Evolutionary conservation across 805 yeast species (phyloP), one percentile per base, ranked within the genome.

Genomic region (Brettanomyces bruxellensis): DNA sequence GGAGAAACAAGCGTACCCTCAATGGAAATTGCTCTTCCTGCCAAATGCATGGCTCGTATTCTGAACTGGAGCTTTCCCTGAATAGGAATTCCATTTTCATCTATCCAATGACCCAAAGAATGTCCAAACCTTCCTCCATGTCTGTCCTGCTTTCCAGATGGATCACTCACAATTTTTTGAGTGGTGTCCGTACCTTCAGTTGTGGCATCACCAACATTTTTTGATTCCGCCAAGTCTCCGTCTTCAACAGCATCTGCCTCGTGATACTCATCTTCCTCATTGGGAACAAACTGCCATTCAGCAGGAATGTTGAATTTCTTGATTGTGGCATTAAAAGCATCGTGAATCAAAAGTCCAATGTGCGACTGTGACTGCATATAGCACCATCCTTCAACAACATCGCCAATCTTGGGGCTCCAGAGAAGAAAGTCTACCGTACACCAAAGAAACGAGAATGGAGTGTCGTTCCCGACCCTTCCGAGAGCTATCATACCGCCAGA

Each of bases 331-430:
- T 93, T 93, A 70, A 93, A 93, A 1, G 95, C 87, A 66, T 93
- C 98, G 62, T 87, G 90, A 43, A 93, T 73, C 53, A 93, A 73
- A 50, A 93, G 71, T 49, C 97, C 98, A 56, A 93, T 84, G 61
- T 93, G 99, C 6, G 96, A 83, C 14, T 95, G 95, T 3, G 96
- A 43, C 69, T 91, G 97, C 78, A 91, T 81, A 68, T 87, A 88
- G 46, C 84, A 75, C 71, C 81, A 76, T 11, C 99, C 99, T 63
- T 90, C 95, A 18, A 93, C 67, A 1, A 73, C 67, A 59, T 93
- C 97, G 4, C 95, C 96, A n/a, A 79, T 70, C 55, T 78, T 78
- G 4, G 99, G 99, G 56, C 76, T 79, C 98, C 99, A 93, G 43
- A 89, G 77, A 47, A 88, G 71, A 42, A 93, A 72, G 45, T 88